These are phyloP conservation scores for Acorus calamus DNA, from an alignment of 106 monocot genomes.

Conservation along the genomic window DNA sequence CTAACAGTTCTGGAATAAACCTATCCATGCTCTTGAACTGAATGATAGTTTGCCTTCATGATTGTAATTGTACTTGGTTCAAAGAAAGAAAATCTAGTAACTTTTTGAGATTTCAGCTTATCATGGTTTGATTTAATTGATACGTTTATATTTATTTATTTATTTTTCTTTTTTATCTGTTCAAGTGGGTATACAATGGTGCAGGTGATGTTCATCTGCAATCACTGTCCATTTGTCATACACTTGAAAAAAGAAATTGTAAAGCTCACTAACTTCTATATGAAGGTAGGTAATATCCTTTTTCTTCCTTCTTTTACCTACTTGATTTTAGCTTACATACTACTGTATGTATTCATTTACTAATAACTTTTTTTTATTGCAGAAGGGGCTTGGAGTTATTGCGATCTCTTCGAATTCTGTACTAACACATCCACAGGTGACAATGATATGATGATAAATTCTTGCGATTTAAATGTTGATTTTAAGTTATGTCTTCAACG, in stretches of 20 bases:
- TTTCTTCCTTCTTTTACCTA: not conserved
- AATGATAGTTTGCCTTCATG: too few relatives aligned
- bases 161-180: not conserved
- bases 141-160: not conserved
- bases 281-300: slow-evolving; percentile 34
- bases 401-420: slow-evolving; percentile 91
- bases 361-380: slow-evolving; percentile 12
- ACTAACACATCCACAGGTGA: slow-evolving; percentile 76
- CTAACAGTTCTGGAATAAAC: too few relatives aligned
- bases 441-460: not conserved
- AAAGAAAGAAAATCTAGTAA: too few relatives aligned
- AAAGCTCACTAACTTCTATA: slow-evolving; percentile 79
- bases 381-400: slow-evolving; percentile 84
- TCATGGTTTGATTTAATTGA: not conserved
- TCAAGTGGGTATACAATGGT: slow-evolving; percentile 6
- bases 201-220: slow-evolving; percentile 99
- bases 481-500: too few relatives aligned
- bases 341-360: not conserved
- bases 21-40: too few relatives aligned
- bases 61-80: too few relatives aligned
- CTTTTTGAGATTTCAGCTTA: too few relatives aligned
- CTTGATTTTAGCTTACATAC: not conserved
- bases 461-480: too few relatives aligned
- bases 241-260: slow-evolving; percentile 83
- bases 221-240: slow-evolving; percentile 93